phyloP scores from a whole-genome alignment of 768 basidiomycete genomes.

The Fomitopsis serialis region DNA sequence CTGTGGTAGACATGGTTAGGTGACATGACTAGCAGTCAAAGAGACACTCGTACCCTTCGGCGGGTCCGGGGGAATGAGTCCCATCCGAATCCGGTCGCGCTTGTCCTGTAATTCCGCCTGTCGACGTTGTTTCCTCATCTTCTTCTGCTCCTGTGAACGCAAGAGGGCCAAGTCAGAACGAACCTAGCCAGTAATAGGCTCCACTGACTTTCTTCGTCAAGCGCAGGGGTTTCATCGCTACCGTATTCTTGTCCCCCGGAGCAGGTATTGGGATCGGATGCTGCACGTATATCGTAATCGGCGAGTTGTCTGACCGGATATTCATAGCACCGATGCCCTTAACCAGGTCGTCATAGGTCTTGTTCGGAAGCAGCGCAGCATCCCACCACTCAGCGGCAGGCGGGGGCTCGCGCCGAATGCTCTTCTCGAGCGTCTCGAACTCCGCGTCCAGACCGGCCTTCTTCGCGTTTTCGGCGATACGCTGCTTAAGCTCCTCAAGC shows the following conservation, averaged over 20 bases:
- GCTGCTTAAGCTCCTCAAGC: slow-evolving; percentile 85
- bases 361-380: slow-evolving; percentile 71
- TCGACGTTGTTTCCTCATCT: slow-evolving; percentile 87
- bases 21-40: background rate
- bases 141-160: slow-evolving; percentile 76
- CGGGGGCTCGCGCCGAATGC: slow-evolving; percentile 82
- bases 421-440: slow-evolving; percentile 85
- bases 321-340: slow-evolving; percentile 53
- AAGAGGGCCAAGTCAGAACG: background rate
- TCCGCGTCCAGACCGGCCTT: slow-evolving; percentile 96
- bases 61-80: slow-evolving; percentile 88
- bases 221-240: slow-evolving; percentile 79
- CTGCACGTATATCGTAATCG: slow-evolving; percentile 88
- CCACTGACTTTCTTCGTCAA: slow-evolving; percentile 77
- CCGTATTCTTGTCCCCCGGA: slow-evolving; percentile 79
- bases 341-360: slow-evolving; percentile 72
- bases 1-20: slow-evolving; percentile 34
- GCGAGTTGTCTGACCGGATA: slow-evolving; percentile 62
- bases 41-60: slow-evolving; percentile 69
- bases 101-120: slow-evolving; percentile 91
- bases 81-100: slow-evolving; percentile 93
- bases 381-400: slow-evolving; percentile 99
- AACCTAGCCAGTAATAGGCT: background rate
- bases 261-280: slow-evolving; percentile 96
- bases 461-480: slow-evolving; percentile 87